A percentile compares a stretch with the other conserved stretches of the same genome.
These are phyloP conservation scores for Colletotrichum acutatum DNA, from an alignment of 2,329 filamentous ascomycete genomes.

Conservation along the genomic window DNA sequence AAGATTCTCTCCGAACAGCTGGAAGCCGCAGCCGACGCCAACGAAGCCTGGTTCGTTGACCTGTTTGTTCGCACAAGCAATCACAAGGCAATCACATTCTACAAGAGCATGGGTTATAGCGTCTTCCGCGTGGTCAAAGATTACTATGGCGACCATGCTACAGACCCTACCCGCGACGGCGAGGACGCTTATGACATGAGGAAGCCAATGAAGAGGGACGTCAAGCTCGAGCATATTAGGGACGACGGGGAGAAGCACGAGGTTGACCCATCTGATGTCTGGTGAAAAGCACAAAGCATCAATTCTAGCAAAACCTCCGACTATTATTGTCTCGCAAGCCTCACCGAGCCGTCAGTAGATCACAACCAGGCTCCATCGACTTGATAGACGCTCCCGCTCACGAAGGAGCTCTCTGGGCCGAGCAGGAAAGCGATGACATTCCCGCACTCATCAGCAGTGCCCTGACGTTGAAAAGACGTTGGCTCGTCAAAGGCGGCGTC, in stretches of 20 bases:
- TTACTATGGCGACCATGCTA: conserved; percentile 91
- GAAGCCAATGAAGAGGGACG: conserved; percentile 87
- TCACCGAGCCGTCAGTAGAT: conserved; percentile 19
- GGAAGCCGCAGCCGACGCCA: conserved; percentile 83
- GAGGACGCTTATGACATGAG: conserved; percentile 99
- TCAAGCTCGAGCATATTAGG: conserved; percentile 78
- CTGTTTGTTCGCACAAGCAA: conserved; percentile 93
- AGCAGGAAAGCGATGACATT: conserved; percentile 60
- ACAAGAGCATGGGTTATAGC: conserved; percentile 90
- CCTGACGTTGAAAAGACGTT: conserved; percentile 54
- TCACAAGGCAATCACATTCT: conserved; percentile 86
- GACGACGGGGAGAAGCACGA: conserved; percentile 82
- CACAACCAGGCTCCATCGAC: conserved; percentile 58
- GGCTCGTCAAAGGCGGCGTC: conserved; percentile 55
- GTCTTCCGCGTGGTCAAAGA: conserved; percentile 89
- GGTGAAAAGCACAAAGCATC: conserved; percentile 58
- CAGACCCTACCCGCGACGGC: conserved; percentile 68
- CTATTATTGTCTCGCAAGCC: neutral
- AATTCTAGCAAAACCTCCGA: neutral
- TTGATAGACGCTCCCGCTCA: conserved; percentile 57
- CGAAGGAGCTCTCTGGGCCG: conserved; percentile 57
- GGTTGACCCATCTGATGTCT: conserved; percentile 88
- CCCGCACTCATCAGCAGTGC: conserved; percentile 59
- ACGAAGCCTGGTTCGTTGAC: conserved; percentile 94
- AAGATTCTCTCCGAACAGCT: conserved; percentile 84